Base-by-base conservation (phyloP, 164 flowering plant genomes). In the Magnolia kwangsiensis region DNA sequence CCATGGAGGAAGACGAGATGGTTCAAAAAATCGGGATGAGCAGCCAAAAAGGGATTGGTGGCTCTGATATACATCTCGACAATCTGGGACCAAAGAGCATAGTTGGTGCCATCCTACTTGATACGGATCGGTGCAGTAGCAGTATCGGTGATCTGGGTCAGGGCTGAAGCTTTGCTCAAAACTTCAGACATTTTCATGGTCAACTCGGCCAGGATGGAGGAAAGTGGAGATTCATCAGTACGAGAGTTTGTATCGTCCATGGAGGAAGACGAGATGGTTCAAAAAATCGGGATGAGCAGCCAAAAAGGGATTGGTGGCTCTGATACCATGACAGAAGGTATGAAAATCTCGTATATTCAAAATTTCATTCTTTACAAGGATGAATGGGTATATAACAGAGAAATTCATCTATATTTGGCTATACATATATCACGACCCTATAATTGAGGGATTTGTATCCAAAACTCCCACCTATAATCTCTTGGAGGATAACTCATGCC, bases 101-200 rank as follows among this genome's bases (percentile, higher is more conserved):
- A 75, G 72, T 75, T 75, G 72, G 77, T 66, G 50, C 72, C 72
- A 67, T 75, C 77, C 65, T 67, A 75, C 77, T 75, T 75, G 27
- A 75, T 67, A 21, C 50, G 29, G 6, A 75, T 75, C 20, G 21
- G 64, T 20, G 72, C 72, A 66, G 64, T 18, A 7, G 29, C 29
- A 27, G 29, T 27, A 27, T 27, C 29, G 2, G 29, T 27, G 29
- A 27, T 27, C 0, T 73, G 23, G 67, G 50, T 59, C 23, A 4
- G 31, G 63, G 31, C 73, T 71, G 63, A 50, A 71, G 61, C 73
- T 73, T 73, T 73, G 66, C 51, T 27, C 14, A 61, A 59, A 31
- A 73, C 51, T 73, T 73, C 51, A 59, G 50, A 11, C 75, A 73
- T 59, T 61, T 61, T 73, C 23, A 67, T 73, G 51, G 75, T 73